Conservation (phyloP, 2,329 filamentous ascomycete genomes). For the Triangularia setosa region DNA sequence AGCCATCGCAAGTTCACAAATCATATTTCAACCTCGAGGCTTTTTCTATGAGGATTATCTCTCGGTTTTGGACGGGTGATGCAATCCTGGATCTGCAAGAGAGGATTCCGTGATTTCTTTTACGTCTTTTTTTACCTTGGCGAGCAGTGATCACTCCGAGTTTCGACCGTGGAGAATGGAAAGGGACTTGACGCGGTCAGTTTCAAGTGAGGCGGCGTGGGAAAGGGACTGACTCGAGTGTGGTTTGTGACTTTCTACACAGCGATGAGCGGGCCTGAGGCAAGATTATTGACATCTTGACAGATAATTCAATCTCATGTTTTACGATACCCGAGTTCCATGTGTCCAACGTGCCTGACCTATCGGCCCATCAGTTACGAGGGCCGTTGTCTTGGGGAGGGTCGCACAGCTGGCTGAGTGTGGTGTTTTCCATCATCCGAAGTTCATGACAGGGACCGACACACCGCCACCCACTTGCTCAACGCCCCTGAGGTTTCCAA, state of each 20-base stretch:
- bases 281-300: not conserved
- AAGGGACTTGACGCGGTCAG: not conserved
- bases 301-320: not conserved
- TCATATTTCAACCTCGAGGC: not conserved
- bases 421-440: not conserved
- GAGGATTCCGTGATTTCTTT: not conserved
- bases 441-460: constrained; percentile 1
- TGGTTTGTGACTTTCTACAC: not conserved
- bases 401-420: not conserved
- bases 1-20: not conserved
- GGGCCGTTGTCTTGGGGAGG: not conserved
- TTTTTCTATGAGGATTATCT: not conserved
- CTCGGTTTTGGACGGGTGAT: not conserved
- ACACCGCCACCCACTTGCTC: not conserved
- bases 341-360: not conserved
- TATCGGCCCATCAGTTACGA: not conserved
- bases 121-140: not conserved
- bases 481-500: constrained; percentile 1
- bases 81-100: not conserved
- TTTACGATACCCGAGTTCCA: not conserved
- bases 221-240: constrained; percentile 1
- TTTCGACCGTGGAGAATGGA: constrained; percentile 5
- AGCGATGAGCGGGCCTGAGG: not conserved
- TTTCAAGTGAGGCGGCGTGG: constrained; percentile 4
- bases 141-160: not conserved